Evolutionary conservation across 2,329 filamentous ascomycete species (phyloP), one percentile per base, ranked within the genome.

Genomic region (Alternaria sp.): DNA sequence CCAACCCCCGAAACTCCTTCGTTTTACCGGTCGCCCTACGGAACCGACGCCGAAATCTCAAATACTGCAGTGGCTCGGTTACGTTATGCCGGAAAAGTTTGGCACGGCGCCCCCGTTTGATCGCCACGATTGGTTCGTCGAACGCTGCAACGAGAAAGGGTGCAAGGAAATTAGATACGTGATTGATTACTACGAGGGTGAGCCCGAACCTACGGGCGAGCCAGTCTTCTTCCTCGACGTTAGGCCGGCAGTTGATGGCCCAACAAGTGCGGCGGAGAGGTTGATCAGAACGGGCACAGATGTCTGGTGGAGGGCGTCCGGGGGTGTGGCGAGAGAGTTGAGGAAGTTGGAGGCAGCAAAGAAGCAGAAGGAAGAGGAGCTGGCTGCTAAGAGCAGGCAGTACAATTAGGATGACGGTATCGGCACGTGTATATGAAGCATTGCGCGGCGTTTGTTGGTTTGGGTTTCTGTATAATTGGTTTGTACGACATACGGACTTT

Each of bases 211-310:
- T 3, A 92, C 88, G 0, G 95, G 94, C 32, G 93, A 97, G 76
- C 94, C 95, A 3, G 93, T 98, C 7, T 99, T 99, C 82, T 97
- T 90, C 78, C 87, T 99, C 56, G 95, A 99, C 75, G 95, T 99
- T 20, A 87, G 95, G 65, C 95, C 95, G 2, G 95, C 95, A 4
- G 81, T 97, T 43, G 89, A 91, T 78, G 92, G 92, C 0, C 93
- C 93, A 3, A 90, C 87, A 1, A 90, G 90, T 27, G 91, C 93
- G 0, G 87, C 89, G 3, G 95, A 98, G 83, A 86, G 95, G 53
- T 80, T 93, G 62, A 88, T 97, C 76, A 85, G 93, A 73, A 98
- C 94, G 92, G 91, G 93, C 52, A 93, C 92, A 10, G 94, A 98
- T 79, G 86, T 97, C 9, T 99, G 95, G 95, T 97, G 92, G 89